Percentiles rank a stretch among this genome's conserved stretches.
These are phyloP conservation scores for Nannizzia gypsea DNA, from an alignment of 2,329 filamentous ascomycete genomes.

Conservation along the genomic window DNA sequence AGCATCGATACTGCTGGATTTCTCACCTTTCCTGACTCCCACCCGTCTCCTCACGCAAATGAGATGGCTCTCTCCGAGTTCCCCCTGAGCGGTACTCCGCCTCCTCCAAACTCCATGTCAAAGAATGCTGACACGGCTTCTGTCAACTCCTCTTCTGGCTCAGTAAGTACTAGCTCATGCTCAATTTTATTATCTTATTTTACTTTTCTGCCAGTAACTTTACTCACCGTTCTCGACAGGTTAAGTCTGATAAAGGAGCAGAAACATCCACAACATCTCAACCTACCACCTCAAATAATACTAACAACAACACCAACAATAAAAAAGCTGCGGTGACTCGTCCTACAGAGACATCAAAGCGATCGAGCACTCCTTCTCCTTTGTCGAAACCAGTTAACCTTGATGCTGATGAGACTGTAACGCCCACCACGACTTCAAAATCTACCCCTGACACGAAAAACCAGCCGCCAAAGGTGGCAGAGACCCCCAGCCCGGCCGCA, in stretches of 20 bases:
- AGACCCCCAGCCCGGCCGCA: conserved; percentile 55
- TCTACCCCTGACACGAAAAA: conserved; percentile 22
- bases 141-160: background rate
- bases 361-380: conserved; percentile 56
- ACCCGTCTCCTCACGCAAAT: conserved; percentile 19
- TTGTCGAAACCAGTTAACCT: conserved; percentile 59
- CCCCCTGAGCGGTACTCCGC: background rate
- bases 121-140: background rate
- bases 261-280: background rate
- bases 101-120: background rate
- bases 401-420: conserved; percentile 39
- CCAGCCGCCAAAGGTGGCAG: conserved; percentile 17
- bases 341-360: conserved; percentile 54
- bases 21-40: conserved; percentile 21
- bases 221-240: background rate
- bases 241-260: background rate
- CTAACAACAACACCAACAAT: background rate
- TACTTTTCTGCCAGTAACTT: no score
- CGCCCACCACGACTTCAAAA: conserved; percentile 29
- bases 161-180: background rate
- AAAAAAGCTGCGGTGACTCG: background rate
- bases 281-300: background rate
- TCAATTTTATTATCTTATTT: background rate
- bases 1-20: conserved; percentile 42
- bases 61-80: background rate